Conservation (phyloP, 768 basidiomycete genomes). For the Calocybe cyanea region DNA sequence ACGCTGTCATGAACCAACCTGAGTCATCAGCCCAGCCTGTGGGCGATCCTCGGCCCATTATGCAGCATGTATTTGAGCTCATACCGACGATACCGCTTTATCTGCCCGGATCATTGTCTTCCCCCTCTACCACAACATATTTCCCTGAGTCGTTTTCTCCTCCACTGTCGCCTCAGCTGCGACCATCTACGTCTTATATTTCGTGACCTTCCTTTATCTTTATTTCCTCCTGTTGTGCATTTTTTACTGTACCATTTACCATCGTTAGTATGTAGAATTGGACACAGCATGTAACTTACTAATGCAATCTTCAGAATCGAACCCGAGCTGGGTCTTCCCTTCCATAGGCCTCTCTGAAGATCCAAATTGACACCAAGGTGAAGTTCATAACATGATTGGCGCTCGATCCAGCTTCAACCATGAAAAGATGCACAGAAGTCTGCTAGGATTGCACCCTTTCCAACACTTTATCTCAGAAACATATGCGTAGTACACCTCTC, state of each 20-base stretch:
- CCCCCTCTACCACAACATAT: conserved; percentile 49
- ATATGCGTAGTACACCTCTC: too few relatives aligned
- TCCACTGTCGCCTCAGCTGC: conserved; percentile 49
- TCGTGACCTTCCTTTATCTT: conserved; percentile 4
- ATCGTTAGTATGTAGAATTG: conserved; percentile 1
- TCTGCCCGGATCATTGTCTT: conserved; percentile 56
- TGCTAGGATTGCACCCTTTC: too few relatives aligned
- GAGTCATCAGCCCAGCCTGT: conserved; percentile 38
- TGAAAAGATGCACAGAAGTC: too few relatives aligned
- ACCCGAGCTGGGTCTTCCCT: too few relatives aligned
- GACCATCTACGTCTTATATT: conserved; percentile 18
- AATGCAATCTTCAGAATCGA: not conserved
- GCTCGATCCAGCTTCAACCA: too few relatives aligned
- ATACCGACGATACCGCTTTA: conserved; percentile 74
- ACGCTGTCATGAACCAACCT: conserved; percentile 74
- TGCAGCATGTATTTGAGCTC: conserved; percentile 77
- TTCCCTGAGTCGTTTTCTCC: conserved; percentile 49
- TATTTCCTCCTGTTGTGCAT: conserved; percentile 2
- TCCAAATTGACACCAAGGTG: too few relatives aligned
- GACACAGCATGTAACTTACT: not conserved
- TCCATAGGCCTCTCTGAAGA: too few relatives aligned
- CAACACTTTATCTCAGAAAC: too few relatives aligned
- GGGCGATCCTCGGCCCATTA: conserved; percentile 43
- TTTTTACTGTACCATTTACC: conserved; percentile 8
- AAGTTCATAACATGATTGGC: too few relatives aligned